Evolutionary conservation across 106 monocot genomes (phyloP).

Genomic region (Allium cepa): DNA sequence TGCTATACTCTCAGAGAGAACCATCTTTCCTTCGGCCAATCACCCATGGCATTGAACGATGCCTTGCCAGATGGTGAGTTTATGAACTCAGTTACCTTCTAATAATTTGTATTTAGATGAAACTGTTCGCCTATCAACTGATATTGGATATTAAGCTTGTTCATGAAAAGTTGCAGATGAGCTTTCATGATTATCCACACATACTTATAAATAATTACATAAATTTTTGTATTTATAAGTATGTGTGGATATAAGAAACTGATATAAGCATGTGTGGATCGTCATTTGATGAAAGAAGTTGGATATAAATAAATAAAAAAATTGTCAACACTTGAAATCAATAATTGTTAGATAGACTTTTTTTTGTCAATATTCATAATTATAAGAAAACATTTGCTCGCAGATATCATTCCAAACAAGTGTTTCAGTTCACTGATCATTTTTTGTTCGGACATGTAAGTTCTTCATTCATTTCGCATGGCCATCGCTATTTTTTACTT

Average conservation of each 20-base stretch:
- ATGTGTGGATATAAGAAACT: no score
- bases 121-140: not conserved
- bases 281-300: slow-evolving; percentile 89
- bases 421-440: no score
- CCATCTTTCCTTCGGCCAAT: slow-evolving; percentile 86
- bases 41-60: slow-evolving; percentile 73
- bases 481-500: no score
- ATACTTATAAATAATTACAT: no score
- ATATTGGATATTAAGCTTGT: slow-evolving; percentile 48
- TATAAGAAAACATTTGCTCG: no score
- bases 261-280: no score
- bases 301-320: slow-evolving; percentile 89
- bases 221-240: no score
- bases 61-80: slow-evolving; percentile 81
- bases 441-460: no score
- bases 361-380: no score
- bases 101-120: not conserved
- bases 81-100: slow-evolving; percentile 4
- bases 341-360: no score
- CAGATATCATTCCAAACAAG: no score
- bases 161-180: slow-evolving; percentile 64
- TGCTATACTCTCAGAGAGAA: slow-evolving; percentile 82
- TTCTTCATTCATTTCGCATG: no score
- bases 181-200: slow-evolving; percentile 36
- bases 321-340: not conserved